phyloP scores from a whole-genome alignment of 768 basidiomycete species.

The Boletales sp. region DNA sequence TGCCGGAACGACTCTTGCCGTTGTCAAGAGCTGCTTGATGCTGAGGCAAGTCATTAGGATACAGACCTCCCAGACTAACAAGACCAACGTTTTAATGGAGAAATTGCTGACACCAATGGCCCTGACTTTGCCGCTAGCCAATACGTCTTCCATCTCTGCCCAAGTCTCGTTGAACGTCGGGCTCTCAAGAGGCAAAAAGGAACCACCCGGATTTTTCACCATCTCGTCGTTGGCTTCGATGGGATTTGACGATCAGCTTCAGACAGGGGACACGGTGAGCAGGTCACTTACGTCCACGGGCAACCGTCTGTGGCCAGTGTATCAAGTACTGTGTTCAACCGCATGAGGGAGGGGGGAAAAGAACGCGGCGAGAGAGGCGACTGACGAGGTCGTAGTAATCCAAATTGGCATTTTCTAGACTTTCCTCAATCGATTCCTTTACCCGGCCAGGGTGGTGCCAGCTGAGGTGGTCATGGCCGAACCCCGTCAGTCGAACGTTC shows the following conservation, averaged over 20 bases:
- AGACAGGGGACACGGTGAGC: neutral
- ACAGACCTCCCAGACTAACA: neutral
- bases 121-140: slow-evolving; percentile 23
- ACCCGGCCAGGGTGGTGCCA: slow-evolving; percentile 33
- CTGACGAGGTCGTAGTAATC: slow-evolving; percentile 47
- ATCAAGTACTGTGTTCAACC: neutral
- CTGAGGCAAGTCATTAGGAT: neutral
- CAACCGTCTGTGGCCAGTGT: no score
- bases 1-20: slow-evolving; percentile 54
- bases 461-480: neutral
- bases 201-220: neutral
- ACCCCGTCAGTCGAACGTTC: neutral
- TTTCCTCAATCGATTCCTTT: slow-evolving; percentile 39
- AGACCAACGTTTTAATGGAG: slow-evolving; percentile 27
- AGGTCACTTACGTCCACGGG: no score
- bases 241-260: neutral
- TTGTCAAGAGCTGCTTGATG: slow-evolving; percentile 37
- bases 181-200: neutral
- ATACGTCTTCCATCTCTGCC: slow-evolving; percentile 11
- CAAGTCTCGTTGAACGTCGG: slow-evolving; percentile 5
- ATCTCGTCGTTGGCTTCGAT: neutral
- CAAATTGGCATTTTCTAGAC: slow-evolving; percentile 36
- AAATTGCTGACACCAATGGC: slow-evolving; percentile 43
- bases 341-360: neutral
- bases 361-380: neutral